Conservation (phyloP, 2,329 filamentous ascomycete genomes). For the Xylariomycetidae sp. region DNA sequence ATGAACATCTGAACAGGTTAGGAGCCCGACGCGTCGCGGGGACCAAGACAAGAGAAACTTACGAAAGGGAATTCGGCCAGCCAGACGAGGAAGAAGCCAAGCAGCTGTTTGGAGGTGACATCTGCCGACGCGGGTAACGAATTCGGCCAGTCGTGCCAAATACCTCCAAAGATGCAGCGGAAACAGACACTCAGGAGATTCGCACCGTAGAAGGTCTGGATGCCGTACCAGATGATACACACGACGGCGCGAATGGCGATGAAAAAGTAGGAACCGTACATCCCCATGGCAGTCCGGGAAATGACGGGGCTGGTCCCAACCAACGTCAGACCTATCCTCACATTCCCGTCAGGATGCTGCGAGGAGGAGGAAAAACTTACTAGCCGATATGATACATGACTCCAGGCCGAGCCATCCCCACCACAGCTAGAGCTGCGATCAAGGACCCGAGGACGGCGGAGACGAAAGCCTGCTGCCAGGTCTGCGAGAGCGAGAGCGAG, state of each 20-base stretch:
- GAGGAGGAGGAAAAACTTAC: too few species aligned
- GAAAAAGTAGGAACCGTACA: constrained; percentile 38
- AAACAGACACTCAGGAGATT: constrained; percentile 20
- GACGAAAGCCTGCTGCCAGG: constrained; percentile 24
- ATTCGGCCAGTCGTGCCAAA: constrained; percentile 29
- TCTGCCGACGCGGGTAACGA: constrained; percentile 24
- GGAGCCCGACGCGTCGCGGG: background rate
- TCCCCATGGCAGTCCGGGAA: constrained; percentile 33
- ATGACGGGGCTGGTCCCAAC: constrained; percentile 32
- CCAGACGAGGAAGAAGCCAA: constrained; percentile 36
- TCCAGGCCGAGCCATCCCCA: constrained; percentile 22
- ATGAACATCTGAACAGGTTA: constrained; percentile 22
- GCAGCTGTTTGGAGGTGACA: constrained; percentile 29
- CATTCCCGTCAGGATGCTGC: too few species aligned
- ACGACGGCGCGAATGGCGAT: constrained; percentile 30
- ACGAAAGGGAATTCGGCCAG: constrained; percentile 33
- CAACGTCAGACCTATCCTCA: too few species aligned
- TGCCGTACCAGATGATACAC: constrained; percentile 22
- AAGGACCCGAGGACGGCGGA: constrained; percentile 20
- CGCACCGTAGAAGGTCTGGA: constrained; percentile 20
- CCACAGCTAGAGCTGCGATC: constrained; percentile 18
- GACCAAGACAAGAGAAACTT: constrained; percentile 2
- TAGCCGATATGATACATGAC: constrained; percentile 24
- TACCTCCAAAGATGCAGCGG: constrained; percentile 29
- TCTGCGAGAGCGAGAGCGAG: constrained; percentile 5